phyloP scores from a whole-genome alignment of 176 grass and related monocot species.

The Coix lacrymajobi region DNA sequence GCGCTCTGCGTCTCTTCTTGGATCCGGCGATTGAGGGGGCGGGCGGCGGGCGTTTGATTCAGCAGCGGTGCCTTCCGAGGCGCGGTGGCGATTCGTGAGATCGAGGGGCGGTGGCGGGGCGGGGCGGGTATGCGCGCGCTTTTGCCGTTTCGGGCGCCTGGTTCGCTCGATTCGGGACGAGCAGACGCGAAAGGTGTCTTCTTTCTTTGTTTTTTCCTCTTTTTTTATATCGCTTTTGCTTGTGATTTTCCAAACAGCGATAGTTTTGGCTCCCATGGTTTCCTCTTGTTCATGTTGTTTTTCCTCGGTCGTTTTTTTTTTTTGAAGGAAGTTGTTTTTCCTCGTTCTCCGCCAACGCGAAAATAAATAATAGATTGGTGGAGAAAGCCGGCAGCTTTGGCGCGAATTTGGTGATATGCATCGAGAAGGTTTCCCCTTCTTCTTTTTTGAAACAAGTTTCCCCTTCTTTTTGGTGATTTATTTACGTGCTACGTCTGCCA shows the following conservation, averaged over 20 bases:
- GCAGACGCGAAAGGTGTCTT: background rate
- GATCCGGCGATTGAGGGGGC: slow-evolving; percentile 13
- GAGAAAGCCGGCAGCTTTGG: background rate
- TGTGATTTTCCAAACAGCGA: background rate
- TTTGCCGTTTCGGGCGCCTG: background rate
- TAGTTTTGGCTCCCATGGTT: background rate
- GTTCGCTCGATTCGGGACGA: background rate
- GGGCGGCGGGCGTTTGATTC: background rate
- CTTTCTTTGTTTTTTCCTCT: background rate
- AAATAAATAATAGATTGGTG: background rate
- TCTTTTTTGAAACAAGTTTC: too few species aligned
- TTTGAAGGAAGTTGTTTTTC: background rate
- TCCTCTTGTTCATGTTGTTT: background rate
- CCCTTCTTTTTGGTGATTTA: background rate
- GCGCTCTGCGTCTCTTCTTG: slow-evolving; percentile 1
- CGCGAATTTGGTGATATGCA: background rate
- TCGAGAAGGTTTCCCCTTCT: background rate
- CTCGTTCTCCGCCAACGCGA: background rate
- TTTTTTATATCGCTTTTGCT: background rate
- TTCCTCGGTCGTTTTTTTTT: too few species aligned
- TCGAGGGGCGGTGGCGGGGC: background rate
- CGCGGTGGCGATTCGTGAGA: background rate
- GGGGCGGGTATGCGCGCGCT: background rate
- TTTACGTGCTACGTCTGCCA: background rate
- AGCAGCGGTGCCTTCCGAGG: background rate